These are phyloP conservation scores for Babesia divergens DNA, from an alignment of 169 alveolate genomes.

Conservation along the genomic window DNA sequence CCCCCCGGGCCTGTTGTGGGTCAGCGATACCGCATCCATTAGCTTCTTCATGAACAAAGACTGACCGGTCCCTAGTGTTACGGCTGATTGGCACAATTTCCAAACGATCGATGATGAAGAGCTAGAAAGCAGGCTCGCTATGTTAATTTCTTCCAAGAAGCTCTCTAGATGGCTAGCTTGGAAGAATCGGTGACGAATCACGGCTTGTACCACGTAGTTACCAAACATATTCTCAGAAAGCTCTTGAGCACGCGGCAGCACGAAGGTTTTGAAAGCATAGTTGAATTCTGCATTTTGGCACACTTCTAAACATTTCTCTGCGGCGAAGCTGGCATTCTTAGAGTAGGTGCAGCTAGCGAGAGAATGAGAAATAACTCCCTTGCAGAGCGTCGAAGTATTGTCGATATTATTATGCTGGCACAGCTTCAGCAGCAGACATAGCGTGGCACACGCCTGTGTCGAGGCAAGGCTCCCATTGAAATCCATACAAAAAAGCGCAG, in stretches of 20 bases:
- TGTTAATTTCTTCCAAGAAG: conserved; percentile 15
- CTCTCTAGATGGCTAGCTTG: conserved; percentile 29
- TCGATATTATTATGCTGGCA: not conserved
- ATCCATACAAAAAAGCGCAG: conserved; percentile 25
- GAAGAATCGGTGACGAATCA: conserved; percentile 32
- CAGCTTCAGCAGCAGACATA: conserved; percentile 17
- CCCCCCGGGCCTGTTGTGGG: not conserved
- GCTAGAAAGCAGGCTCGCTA: not conserved
- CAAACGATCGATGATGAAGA: conserved; percentile 24
- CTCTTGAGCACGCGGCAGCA: conserved; percentile 16
- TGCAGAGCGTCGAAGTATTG: not conserved
- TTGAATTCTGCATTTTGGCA: conserved; percentile 36
- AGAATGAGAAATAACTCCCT: not conserved
- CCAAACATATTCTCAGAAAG: conserved; percentile 18
- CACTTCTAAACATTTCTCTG: conserved; percentile 10
- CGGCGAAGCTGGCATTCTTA: conserved; percentile 27
- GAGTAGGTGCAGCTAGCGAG: conserved; percentile 2
- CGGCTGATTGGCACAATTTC: conserved; percentile 44
- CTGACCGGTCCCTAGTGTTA: conserved; percentile 41
- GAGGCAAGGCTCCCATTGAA: not conserved
- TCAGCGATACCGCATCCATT: conserved; percentile 1
- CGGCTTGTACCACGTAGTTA: conserved; percentile 50
- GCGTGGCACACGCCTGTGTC: conserved; percentile 40
- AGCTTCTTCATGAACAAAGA: conserved; percentile 34
- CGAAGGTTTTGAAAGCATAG: not conserved